Evolutionary conservation across 805 yeast genomes (phyloP), one percentile per base, ranked within the genome.

Genomic region (Kodamaea fukazawae): DNA sequence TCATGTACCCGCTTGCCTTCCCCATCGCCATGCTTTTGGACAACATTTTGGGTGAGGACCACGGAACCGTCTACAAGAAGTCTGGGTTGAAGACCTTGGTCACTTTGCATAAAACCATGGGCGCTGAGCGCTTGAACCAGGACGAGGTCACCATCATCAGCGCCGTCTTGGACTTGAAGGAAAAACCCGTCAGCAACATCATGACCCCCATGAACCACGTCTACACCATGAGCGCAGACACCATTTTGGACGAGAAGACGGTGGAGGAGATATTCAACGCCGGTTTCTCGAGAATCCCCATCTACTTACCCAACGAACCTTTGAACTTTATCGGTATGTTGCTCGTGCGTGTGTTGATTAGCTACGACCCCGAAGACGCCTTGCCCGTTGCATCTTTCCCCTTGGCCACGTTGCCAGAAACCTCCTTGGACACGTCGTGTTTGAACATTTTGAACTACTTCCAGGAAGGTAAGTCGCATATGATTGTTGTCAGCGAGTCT

Each of bases 391-490:
- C 96, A 1, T 79, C 89, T 9, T 91, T 91, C 70, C 96, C 98
- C 6, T 73, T 91, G 53, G 98, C 98, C 2, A 93, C 98, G 0
- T 73, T 91, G 33, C 99, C 99, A 0, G 98, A 91, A 65, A 91
- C 99, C 0, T 79, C 84, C 2, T 83, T 87, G 15, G 89, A 84
- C 38, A 90, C 98, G 3, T 88, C 96, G 4, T 91, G 98, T 61
- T 71, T 91, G 57, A 91, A 93, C 63, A 90, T 91, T 49, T 73
- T 91, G 55, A 91, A 91, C 62, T 91, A 91, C 65, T 91, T 93
- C 73, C 99, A 91, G 62, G 97, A 91, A 61, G 99, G 99, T 45
- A 90, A 89, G 62, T 83, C 96, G 1, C 99, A 91, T 63, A 91
- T 91, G 99, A 91, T 93, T 53, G 81, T 90, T 27, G 96, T 91